Conservation (phyloP, 108 stramenopile species). For the Cyclostephanos invisitatus region DNA sequence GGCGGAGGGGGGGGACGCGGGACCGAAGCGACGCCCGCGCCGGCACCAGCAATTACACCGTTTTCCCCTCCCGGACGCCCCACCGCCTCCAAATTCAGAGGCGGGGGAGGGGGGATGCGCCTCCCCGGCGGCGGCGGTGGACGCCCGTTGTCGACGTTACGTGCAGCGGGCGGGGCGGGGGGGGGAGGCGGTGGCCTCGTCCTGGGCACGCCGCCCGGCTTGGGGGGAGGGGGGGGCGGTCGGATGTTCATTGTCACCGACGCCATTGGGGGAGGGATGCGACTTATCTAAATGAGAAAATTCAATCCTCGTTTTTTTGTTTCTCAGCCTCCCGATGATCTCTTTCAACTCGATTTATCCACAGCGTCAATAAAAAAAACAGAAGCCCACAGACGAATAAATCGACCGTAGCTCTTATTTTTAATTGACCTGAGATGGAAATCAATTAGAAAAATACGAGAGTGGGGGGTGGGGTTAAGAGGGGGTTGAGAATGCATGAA, state of each 20-base stretch:
- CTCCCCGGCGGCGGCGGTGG: conserved; percentile 40
- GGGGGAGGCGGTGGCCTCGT: conserved; percentile 17
- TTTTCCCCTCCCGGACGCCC: not conserved
- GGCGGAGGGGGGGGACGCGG: not conserved
- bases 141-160: conserved; percentile 16
- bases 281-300: not conserved
- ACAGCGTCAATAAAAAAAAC: conserved; percentile 4
- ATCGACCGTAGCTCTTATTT: conserved; percentile 2
- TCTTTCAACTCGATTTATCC: not conserved
- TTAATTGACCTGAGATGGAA: not conserved
- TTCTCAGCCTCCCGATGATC: not conserved
- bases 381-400: not conserved
- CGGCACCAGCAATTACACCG: not conserved
- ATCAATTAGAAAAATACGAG: conserved; percentile 5
- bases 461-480: not conserved
- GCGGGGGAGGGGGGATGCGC: conserved; percentile 12
- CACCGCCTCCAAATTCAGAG: not conserved
- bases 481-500: not conserved
- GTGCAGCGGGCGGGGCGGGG: conserved; percentile 7
- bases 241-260: conserved; percentile 3
- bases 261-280: conserved; percentile 5
- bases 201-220: conserved; percentile 10
- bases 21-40: not conserved
- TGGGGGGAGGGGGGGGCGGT: conserved; percentile 38
- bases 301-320: not conserved